These are phyloP conservation scores for Rutstroemia sp. DNA, from an alignment of 2,329 filamentous ascomycete genomes.

Conservation along the genomic window DNA sequence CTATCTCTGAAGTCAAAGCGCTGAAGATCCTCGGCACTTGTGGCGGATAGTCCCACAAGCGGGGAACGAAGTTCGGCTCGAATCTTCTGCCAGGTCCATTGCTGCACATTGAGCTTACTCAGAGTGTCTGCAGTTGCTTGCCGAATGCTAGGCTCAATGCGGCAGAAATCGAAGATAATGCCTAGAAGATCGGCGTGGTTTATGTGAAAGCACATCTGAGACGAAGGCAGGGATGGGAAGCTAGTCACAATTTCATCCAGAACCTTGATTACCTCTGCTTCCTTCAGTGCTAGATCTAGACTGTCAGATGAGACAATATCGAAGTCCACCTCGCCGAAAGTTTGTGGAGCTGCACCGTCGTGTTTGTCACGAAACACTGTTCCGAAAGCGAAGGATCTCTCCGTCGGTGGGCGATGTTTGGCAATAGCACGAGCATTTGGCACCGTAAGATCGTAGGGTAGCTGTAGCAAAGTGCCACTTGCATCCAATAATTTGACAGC, in stretches of 20 bases:
- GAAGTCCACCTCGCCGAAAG: slow-evolving; percentile 87
- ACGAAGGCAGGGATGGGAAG: slow-evolving; percentile 66
- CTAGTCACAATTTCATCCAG: slow-evolving; percentile 81
- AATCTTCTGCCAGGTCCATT: slow-evolving; percentile 76
- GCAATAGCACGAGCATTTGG: slow-evolving; percentile 82
- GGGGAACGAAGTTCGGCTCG: slow-evolving; percentile 75
- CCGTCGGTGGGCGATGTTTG: slow-evolving; percentile 57
- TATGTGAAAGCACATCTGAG: slow-evolving; percentile 79
- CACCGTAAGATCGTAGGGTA: slow-evolving; percentile 90
- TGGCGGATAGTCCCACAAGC: slow-evolving; percentile 66
- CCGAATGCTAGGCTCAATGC: slow-evolving; percentile 62
- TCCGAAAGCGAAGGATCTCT: slow-evolving; percentile 81
- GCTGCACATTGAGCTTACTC: slow-evolving; percentile 78
- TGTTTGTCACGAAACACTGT: slow-evolving; percentile 75
- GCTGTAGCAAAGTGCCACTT: slow-evolving; percentile 79
- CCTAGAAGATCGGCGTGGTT: slow-evolving; percentile 84
- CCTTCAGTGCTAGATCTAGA: slow-evolving; percentile 76
- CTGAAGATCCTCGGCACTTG: slow-evolving; percentile 82
- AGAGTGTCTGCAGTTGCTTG: slow-evolving; percentile 72
- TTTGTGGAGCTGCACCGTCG: slow-evolving; percentile 72
- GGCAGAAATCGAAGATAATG: slow-evolving; percentile 83
- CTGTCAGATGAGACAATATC: slow-evolving; percentile 85
- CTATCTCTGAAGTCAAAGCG: slow-evolving; percentile 80
- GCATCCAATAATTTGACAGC: slow-evolving; percentile 75
- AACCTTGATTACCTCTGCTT: slow-evolving; percentile 90